Percentiles rank a stretch among this genome's conserved stretches.
Evolutionary conservation across 768 basidiomycete genomes (phyloP).

Genomic region (Mycena haematopus): DNA sequence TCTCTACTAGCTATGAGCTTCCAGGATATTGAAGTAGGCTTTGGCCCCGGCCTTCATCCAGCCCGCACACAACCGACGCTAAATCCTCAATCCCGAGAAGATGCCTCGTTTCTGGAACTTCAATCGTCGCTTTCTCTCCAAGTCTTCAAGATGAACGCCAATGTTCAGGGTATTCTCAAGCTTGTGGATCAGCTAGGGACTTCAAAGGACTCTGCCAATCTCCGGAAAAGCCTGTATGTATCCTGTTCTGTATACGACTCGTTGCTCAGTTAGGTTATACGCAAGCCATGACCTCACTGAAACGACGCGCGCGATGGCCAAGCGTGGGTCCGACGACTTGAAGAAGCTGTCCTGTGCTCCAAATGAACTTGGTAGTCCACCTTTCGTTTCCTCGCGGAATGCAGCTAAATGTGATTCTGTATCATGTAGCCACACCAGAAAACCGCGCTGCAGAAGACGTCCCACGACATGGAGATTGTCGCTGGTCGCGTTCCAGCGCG

Average conservation of each 20-base stretch:
- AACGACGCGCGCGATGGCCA: slow-evolving; percentile 92
- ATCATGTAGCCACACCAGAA: slow-evolving; percentile 72
- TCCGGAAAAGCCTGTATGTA: slow-evolving; percentile 89
- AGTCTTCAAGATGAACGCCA: slow-evolving; percentile 98
- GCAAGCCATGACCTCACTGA: slow-evolving; percentile 92
- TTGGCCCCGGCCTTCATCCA: slow-evolving; percentile 37
- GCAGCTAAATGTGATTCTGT: slow-evolving; percentile 6
- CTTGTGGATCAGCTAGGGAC: slow-evolving; percentile 97
- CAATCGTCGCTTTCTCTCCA: slow-evolving; percentile 88
- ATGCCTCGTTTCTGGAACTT: slow-evolving; percentile 74
- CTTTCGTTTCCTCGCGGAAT: neutral
- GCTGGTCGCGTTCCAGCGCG: slow-evolving; percentile 88
- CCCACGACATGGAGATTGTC: slow-evolving; percentile 92
- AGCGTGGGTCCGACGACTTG: slow-evolving; percentile 90
- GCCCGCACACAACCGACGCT: slow-evolving; percentile 41
- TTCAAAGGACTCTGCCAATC: slow-evolving; percentile 72
- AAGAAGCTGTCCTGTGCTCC: slow-evolving; percentile 84
- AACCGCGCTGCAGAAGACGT: slow-evolving; percentile 88
- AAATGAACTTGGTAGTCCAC: slow-evolving; percentile 59
- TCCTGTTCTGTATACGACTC: neutral
- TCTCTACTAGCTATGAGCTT: slow-evolving; percentile 61
- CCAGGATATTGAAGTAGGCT: slow-evolving; percentile 61
- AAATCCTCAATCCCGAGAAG: slow-evolving; percentile 59
- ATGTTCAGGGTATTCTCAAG: slow-evolving; percentile 93
- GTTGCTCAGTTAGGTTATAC: neutral